Base-by-base conservation (phyloP, 2,329 filamentous ascomycete species). In the Fragosphaeria purpurea region DNA sequence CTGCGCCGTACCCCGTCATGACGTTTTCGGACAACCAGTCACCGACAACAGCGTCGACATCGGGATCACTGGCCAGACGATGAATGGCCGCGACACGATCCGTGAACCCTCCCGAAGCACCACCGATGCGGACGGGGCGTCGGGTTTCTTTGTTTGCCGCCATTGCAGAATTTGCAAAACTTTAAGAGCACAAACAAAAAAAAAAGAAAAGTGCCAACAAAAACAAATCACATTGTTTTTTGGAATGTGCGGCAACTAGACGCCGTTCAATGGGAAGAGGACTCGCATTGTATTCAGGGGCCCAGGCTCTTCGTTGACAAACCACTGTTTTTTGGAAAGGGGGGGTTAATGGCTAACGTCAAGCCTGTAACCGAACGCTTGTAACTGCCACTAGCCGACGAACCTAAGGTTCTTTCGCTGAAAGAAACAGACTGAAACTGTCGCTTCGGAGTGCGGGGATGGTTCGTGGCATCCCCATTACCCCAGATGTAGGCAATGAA, bases 11-110 rank as follows among this genome's bases (percentile, higher is more conserved):
- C 6, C 51, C 51, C 30, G 51, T 53, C 47, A 53, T 53, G 44
- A 53, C 51, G 22, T 53, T 57, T 44, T 57, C 53, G 9, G 53
- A 54, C 4, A 58, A 50, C 55, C 54, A 57, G 51, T 57, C 56
- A 33, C 56, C 56, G n/a, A 58, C 50, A 30, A 58, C 50, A 35
- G 46, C 54, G 31, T 58, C 55, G 12, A 57, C 47, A 22, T 55
- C 54, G 5, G 52, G 51, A 43, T 61, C 55, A 8, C 45, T 52
- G 6, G 60, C 60, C 0, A 62, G 53, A 12, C 55, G 52, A 39
- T 42, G 45, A 13, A 62, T 62, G 51, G 61, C 59, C 46, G 48
- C 67, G 61, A 60, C 65, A 60, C 58, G 57, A 50, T 62, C 56
- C 30, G 58, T 58, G 55, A 64, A 63, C 7, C 60, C 61, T 10